phyloP scores from a whole-genome alignment of 2,329 filamentous ascomycete genomes.

The Pseudogymnoascus verrucosus region DNA sequence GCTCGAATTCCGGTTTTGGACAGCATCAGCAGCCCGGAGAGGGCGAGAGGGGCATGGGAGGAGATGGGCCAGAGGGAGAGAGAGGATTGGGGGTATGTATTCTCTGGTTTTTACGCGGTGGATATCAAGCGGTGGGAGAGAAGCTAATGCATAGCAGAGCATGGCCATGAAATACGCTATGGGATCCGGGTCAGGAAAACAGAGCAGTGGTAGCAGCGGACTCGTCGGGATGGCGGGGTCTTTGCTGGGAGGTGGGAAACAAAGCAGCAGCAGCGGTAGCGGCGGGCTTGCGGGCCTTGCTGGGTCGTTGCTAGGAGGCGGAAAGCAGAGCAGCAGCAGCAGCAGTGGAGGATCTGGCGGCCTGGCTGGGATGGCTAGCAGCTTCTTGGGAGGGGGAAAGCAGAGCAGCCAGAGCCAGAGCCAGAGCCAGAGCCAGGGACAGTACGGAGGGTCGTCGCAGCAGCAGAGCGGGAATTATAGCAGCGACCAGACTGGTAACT shows the following conservation, averaged over 20 bases:
- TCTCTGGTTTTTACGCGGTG: neutral
- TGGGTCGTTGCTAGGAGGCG: constrained; percentile 48
- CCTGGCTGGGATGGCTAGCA: constrained; percentile 31
- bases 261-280: constrained; percentile 23
- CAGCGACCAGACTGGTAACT: neutral
- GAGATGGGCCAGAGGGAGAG: constrained; percentile 47
- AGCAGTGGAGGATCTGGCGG: neutral
- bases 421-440: constrained; percentile 32
- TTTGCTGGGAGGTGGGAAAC: constrained; percentile 17
- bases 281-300: constrained; percentile 34
- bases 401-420: constrained; percentile 31
- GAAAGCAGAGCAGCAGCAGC: constrained; percentile 25
- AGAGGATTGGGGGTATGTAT: constrained; percentile 57
- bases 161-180: constrained; percentile 24
- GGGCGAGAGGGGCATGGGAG: constrained; percentile 31
- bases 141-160: constrained; percentile 13
- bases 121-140: neutral
- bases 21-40: constrained; percentile 23
- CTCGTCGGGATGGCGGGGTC: constrained; percentile 19
- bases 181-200: constrained; percentile 24
- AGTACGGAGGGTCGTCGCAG: constrained; percentile 54
- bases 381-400: constrained; percentile 39
- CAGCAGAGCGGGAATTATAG: constrained; percentile 35
- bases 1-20: constrained; percentile 26
- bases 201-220: constrained; percentile 21